Evolutionary conservation across 306 rosid genomes (phyloP), one percentile per base, ranked within the genome.

Genomic region (Cucumis melo): DNA sequence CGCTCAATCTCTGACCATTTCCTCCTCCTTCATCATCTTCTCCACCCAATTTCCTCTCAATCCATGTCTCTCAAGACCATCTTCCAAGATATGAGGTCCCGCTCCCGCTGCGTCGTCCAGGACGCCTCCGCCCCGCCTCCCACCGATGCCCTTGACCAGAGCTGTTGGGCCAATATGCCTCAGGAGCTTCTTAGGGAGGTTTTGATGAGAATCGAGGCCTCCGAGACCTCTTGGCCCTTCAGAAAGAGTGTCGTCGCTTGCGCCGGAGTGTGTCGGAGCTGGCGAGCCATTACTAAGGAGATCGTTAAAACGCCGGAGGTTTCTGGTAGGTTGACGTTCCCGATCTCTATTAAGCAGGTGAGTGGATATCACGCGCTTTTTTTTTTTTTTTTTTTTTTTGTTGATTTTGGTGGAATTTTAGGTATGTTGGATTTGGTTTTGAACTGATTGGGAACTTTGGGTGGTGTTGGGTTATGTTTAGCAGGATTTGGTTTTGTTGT

Each of bases 331-430:
- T 58, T 95, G 38, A 95, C 99, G 44, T 95, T 95, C 80, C 99
- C 99, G 61, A 90, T 95, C 86, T 88, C 99, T 36, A 79, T 92
- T 68, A 92, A 95, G 88, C 99, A 95, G 98, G 99, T 90, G 29
- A 19, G 60, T 19, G 58, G 10, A 23, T 32, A 5, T 51, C 27
- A 29, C 77, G 77, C 61, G 61, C 77, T 29, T 29, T 0, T 27
- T 27, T 11, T 62, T 16, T 4, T 16, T 51, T 61, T 65, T 66
- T 32, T 32, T 32, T 4, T 2, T 32, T 4, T 2, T 32, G 36
- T 32, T 32, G 36, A 32, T 32, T 32, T 73, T 73, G 27, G n/a
- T 27, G 76, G 76, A 73, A 73, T 51, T 63, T 63, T 51, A 36
- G 60, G 24, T 73, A 8, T 50, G 17, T 72, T 72, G 50, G 20